These are phyloP conservation scores for Ploettnerulaceae sp. DNA, from an alignment of 2,329 filamentous ascomycete genomes.

Conservation along the genomic window DNA sequence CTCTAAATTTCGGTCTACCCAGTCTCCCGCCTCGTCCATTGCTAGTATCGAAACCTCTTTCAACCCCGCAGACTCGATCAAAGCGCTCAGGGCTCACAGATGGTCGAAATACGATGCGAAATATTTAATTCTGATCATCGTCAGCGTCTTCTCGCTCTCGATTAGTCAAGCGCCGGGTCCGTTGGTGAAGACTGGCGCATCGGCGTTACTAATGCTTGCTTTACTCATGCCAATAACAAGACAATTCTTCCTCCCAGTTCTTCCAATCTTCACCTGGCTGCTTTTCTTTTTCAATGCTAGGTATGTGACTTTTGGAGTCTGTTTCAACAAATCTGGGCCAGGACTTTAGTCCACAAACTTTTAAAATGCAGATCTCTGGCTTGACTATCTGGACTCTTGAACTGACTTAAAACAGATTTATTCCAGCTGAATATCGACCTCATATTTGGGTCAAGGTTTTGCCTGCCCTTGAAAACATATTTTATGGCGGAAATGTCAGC, in stretches of 20 bases:
- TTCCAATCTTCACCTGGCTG: slow-evolving; percentile 81
- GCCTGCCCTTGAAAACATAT: slow-evolving; percentile 89
- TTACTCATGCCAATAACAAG: slow-evolving; percentile 78
- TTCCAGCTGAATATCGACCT: slow-evolving; percentile 80
- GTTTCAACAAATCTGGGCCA: slow-evolving; percentile 1
- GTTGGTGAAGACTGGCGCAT: slow-evolving; percentile 67
- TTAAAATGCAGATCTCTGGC: slow-evolving; percentile 7
- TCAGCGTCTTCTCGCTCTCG: slow-evolving; percentile 77
- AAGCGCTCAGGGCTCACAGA: slow-evolving; percentile 67
- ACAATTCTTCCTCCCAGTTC: slow-evolving; percentile 85
- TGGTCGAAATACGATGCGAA: slow-evolving; percentile 84
- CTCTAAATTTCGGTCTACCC: slow-evolving; percentile 62
- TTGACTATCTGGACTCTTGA: not conserved
- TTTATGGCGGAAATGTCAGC: slow-evolving; percentile 92
- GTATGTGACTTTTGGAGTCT: slow-evolving; percentile 52
- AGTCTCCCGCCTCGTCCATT: slow-evolving; percentile 67
- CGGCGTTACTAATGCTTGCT: slow-evolving; percentile 62
- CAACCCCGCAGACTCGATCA: slow-evolving; percentile 72
- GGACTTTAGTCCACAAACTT: slow-evolving; percentile 11
- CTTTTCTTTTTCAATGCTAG: slow-evolving; percentile 73
- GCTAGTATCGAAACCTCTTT: slow-evolving; percentile 76
- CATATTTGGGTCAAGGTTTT: slow-evolving; percentile 95
- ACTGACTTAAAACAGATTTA: slow-evolving; percentile 59
- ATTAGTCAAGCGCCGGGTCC: slow-evolving; percentile 77
- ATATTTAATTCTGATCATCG: slow-evolving; percentile 67